phyloP scores from a whole-genome alignment of 1,139 yeast species.

The Hyphopichia pseudoburtonii region DNA sequence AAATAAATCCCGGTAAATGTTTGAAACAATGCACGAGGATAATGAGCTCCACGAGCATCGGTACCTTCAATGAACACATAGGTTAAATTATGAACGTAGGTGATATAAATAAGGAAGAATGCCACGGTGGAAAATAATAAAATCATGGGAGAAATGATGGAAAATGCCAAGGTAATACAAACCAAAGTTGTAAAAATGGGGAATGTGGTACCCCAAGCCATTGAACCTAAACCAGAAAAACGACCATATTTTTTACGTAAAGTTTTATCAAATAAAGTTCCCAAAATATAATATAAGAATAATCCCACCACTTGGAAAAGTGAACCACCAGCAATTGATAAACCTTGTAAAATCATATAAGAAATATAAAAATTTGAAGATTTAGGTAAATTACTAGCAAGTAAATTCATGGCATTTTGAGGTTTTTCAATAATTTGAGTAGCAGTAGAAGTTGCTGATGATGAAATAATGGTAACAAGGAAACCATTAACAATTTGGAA shows the following conservation, averaged over 20 bases:
- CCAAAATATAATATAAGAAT: conserved; percentile 67
- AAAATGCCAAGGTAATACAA: conserved; percentile 74
- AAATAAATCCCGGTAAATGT: conserved; percentile 84
- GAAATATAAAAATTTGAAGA: conserved; percentile 85
- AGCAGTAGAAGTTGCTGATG: conserved; percentile 75
- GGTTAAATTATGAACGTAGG: conserved; percentile 75
- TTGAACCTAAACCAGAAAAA: conserved; percentile 57
- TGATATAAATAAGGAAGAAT: conserved; percentile 71
- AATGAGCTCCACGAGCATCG: conserved; percentile 81
- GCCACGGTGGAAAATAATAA: conserved; percentile 70
- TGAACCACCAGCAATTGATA: conserved; percentile 76
- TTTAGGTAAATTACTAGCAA: conserved; percentile 78
- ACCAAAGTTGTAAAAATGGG: conserved; percentile 83
- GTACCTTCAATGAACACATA: conserved; percentile 62
- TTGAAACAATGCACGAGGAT: conserved; percentile 86
- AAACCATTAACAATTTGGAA: conserved; percentile 72
- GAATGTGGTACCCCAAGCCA: conserved; percentile 87
- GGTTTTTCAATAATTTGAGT: conserved; percentile 67
- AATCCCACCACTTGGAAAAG: conserved; percentile 76
- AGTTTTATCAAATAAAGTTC: conserved; percentile 70
- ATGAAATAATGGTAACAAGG: conserved; percentile 66
- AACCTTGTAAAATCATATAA: conserved; percentile 76
- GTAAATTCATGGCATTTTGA: conserved; percentile 59
- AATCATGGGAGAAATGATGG: conserved; percentile 75
- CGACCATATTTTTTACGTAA: conserved; percentile 86